Percentiles rank a stretch among this genome's conserved stretches.
These are phyloP conservation scores for Malassezia sp. DNA, from an alignment of 1,284 basidiomycete species.

Conservation along the genomic window DNA sequence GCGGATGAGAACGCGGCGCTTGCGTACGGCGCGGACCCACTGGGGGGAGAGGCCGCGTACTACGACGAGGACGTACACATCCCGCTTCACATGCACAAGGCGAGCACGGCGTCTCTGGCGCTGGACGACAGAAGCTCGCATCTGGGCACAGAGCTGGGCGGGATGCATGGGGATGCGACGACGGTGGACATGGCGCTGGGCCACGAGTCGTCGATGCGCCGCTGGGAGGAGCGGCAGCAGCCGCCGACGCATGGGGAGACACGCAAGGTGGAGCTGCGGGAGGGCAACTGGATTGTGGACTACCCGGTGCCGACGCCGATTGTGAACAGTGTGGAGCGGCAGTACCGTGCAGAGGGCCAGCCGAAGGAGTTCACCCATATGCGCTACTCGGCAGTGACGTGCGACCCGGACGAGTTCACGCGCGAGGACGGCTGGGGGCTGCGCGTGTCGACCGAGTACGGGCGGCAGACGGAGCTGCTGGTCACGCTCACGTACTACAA, in stretches of 20 bases:
- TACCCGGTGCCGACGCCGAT: constrained; percentile 72
- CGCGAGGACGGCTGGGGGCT: constrained; percentile 62
- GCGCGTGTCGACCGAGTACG: constrained; percentile 66
- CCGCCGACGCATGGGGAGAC: constrained; percentile 49
- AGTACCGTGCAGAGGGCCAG: constrained; percentile 52
- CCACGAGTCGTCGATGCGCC: not conserved
- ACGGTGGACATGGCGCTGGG: not conserved
- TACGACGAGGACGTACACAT: not conserved
- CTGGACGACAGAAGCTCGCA: too few species aligned
- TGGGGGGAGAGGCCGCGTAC: too few species aligned
- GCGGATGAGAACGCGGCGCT: too few species aligned
- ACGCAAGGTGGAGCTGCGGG: constrained; percentile 75
- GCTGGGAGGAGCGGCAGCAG: constrained; percentile 45
- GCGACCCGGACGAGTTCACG: constrained; percentile 82
- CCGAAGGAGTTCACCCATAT: constrained; percentile 74
- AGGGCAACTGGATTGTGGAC: constrained; percentile 49
- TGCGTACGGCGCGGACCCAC: too few species aligned
- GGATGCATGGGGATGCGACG: too few species aligned
- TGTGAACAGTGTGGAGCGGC: constrained; percentile 68
- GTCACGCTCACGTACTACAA: constrained; percentile 61
- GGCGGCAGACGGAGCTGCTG: constrained; percentile 79
- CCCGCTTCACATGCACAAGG: not conserved
- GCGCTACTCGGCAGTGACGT: constrained; percentile 66
- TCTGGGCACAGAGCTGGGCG: too few species aligned
- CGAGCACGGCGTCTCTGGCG: not conserved